Base-by-base conservation (phyloP, 805 yeast genomes). In the Myxozyma sirexii region DNA sequence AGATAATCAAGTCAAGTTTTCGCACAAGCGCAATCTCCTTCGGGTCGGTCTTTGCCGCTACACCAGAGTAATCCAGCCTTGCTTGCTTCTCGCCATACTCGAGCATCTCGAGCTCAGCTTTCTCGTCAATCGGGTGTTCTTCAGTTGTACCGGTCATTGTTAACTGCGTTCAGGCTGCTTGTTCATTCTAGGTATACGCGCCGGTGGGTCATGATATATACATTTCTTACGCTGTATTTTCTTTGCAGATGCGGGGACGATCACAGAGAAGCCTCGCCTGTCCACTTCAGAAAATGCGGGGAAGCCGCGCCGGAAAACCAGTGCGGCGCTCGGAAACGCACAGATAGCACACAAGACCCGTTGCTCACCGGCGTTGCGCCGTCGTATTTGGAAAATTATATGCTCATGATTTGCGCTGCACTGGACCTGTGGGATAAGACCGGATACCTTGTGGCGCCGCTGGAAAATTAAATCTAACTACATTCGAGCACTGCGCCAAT, bases 1-100 rank as follows among this genome's bases (percentile, higher is more conserved):
- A 69, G 53, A 82, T 73, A 59, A 83, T 70, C 10, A 77, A 26
- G 65, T 83, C 86, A 39, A 81, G 71, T 61, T 79, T 81, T 44
- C 81, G 68, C 29, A 77, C 76, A 15, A 82, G 76, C 57, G 74
- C 79, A 51, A 67, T 72, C 61, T 80, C 81, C n/a, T 6, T 31
- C 5, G 61, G 61, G 23, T 52, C 54, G 4, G 61, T 38, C 44
- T 52, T 52, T 10, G 24, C 45, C 7, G 47, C 42, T 1, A 47
- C 57, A 24, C 61, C 57, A 1, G 61, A 44, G 44, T 52, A 57
- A 42, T 51, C 60, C 2, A 29, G 31, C 13, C 12, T n/a, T 17
- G 39, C 44, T 4, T 7, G 23, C 15, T 19, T 26, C 17, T 24
- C 37, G 27, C 27, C 48, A 15, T 33, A 35, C 44, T 53, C 56